Percentiles rank a stretch among this genome's conserved stretches.
phyloP scores from a whole-genome alignment of 177 flowering plant genomes.

The Vitis hybrid region DNA sequence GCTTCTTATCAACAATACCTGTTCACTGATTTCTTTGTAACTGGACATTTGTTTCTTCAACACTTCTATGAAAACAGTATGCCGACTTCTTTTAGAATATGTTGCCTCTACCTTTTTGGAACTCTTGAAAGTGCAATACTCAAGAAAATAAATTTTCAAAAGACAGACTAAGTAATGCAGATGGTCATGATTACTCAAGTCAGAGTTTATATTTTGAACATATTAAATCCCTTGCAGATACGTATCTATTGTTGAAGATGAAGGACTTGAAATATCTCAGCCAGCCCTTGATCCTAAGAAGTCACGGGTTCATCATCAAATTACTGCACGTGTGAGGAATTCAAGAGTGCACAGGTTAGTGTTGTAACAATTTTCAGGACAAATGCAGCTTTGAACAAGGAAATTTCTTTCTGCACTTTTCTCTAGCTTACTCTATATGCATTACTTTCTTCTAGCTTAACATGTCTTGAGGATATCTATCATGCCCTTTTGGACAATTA shows the following conservation, averaged over 20 bases:
- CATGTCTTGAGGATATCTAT: too few species aligned
- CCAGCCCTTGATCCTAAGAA: constrained; percentile 83
- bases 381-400: not conserved
- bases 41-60: too few species aligned
- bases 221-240: constrained; percentile 44
- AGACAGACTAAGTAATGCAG: not conserved
- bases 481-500: too few species aligned
- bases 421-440: too few species aligned
- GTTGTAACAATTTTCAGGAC: not conserved
- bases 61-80: too few species aligned
- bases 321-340: constrained; percentile 63
- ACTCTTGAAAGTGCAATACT: not conserved
- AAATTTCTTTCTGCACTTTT: not conserved
- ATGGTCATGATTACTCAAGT: not conserved
- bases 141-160: not conserved
- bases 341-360: constrained; percentile 78
- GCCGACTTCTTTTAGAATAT: too few species aligned
- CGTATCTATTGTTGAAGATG: constrained; percentile 62
- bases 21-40: too few species aligned
- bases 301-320: constrained; percentile 81
- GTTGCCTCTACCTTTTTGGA: not conserved
- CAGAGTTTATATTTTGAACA: not conserved
- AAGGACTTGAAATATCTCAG: constrained; percentile 96
- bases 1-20: too few species aligned
- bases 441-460: too few species aligned